Evolutionary conservation across 2,329 filamentous ascomycete species (phyloP), one percentile per base, ranked within the genome.

Genomic region (Xylaria sp.): DNA sequence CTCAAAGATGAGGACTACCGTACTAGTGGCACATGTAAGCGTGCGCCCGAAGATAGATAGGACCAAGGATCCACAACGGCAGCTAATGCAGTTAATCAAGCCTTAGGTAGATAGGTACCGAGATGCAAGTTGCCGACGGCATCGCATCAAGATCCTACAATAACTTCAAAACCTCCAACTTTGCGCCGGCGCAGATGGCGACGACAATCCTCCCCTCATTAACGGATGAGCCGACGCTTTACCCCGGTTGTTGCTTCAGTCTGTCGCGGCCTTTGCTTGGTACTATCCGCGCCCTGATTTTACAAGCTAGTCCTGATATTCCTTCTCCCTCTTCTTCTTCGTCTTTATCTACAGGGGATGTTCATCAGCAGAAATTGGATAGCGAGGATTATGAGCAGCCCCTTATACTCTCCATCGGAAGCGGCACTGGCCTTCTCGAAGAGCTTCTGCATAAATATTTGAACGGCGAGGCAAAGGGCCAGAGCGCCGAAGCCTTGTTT

Each of bases 321-420:
- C n/a, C n/a, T n/a, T n/a, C n/a, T n/a, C n/a, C n/a, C n/a, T n/a
- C n/a, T n/a, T n/a, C n/a, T n/a, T n/a, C n/a, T n/a, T n/a, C n/a
- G n/a, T n/a, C n/a, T n/a, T n/a, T n/a, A n/a, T n/a, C n/a, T n/a
- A n/a, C n/a, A n/a, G n/a, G n/a, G n/a, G n/a, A n/a, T n/a, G n/a
- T n/a, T n/a, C n/a, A n/a, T n/a, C n/a, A n/a, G n/a, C n/a, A n/a
- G 21, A 3, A 31, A 7, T 1, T 17, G 5, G 25, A 9, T 11
- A 11, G 33, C 3, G 21, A 25, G 37, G 1, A 4, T 12, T 5
- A 51, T 25, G 43, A 14, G 12, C 5, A 47, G 4, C 8, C 47
- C 19, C 59, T 70, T n/a, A 3, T 70, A 19, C 65, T 70, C 37
- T 70, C 68, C 1, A 54, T 70, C 9, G 68, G 68, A 14, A 69